Base-by-base conservation (phyloP, 2,329 filamentous ascomycete species). In the Teratosphaeria destructans region DNA sequence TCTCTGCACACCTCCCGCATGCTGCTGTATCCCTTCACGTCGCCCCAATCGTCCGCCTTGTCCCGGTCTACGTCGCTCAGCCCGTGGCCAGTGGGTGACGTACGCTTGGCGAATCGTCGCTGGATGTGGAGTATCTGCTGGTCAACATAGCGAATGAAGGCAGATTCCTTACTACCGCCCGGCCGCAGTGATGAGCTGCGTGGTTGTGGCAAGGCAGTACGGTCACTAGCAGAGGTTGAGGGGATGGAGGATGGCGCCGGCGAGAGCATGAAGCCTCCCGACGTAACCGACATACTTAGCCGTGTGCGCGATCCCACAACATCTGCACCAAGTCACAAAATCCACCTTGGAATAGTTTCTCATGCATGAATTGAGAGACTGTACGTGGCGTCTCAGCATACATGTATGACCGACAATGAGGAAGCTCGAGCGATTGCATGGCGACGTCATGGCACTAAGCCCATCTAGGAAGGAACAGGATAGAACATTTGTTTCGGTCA, bases 1-100 rank as follows among this genome's bases (percentile, higher is more conserved):
- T 96, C 90, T 59, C 78, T 82, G 58, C 84, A 89, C 4, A 90
- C 82, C 68, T 92, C 86, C 56, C 77, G 79, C 71, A 93, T 88
- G 57, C 75, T 82, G 58, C 78, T 76, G 63, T 86, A 87, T 1
- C 82, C 82, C 37, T 74, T 71, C 4, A 75, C 75, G 49, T 73
- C 71, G 55, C 68, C 67, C 70, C 68, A 72, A 10, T 64, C 60
- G 52, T 72, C 70, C 56, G 75, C 75, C 11, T 70, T 70, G 11
- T 70, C 70, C 3, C 63, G 66, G 32, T 71, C 70, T 12, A 67
- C 59, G 49, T 64, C 29, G 59, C 27, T n/a, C 57, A 62, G 52
- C 29, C 62, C 66, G 62, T 71, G 69, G 58, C 71, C 74, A 58
- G 59, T 60, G 5, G 66, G 67, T 1, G 67, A 65, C 62, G 68